These are phyloP conservation scores for Stenogyne calaminthoides DNA, from an alignment of 305 asterid species.

Conservation along the genomic window DNA sequence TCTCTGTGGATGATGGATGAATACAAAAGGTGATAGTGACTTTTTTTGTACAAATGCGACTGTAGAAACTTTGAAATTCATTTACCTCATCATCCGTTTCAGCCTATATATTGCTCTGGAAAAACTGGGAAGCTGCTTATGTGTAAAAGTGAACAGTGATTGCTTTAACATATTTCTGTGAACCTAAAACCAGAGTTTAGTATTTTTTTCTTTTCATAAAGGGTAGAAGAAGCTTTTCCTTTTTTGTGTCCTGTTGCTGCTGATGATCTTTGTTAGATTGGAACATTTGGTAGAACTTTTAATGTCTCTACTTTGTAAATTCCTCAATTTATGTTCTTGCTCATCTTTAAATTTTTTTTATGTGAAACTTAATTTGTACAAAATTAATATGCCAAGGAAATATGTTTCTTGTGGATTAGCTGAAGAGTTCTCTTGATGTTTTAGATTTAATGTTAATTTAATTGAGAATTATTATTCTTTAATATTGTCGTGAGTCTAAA, in stretches of 20 bases:
- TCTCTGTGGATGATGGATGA: too few species aligned
- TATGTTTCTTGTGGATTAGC: background rate
- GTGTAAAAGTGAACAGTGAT: background rate
- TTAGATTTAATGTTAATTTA: background rate
- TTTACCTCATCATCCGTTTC: slow-evolving; percentile 1
- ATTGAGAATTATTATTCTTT: background rate
- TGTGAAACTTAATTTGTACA: too few species aligned
- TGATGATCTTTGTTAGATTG: slow-evolving; percentile 15
- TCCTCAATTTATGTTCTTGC: too few species aligned
- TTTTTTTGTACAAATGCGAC: slow-evolving; percentile 17
- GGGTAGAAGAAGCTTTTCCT: slow-evolving; percentile 18
- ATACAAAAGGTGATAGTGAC: too few species aligned
- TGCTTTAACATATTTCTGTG: background rate
- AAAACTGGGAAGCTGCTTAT: slow-evolving; percentile 32
- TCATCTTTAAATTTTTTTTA: too few species aligned
- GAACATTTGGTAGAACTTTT: slow-evolving; percentile 3
- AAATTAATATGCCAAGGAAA: background rate
- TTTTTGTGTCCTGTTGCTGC: slow-evolving; percentile 10
- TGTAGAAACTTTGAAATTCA: slow-evolving; percentile 11
- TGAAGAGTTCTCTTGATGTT: background rate
- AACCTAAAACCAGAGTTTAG: slow-evolving; percentile 1
- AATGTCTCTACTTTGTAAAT: background rate
- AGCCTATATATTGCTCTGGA: slow-evolving; percentile 19
- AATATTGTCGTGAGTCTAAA: background rate
- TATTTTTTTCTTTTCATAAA: slow-evolving; percentile 11